Evolutionary conservation across 2,329 filamentous ascomycete species (phyloP), one percentile per base, ranked within the genome.

Genomic region (Microsporum ferrugineum): DNA sequence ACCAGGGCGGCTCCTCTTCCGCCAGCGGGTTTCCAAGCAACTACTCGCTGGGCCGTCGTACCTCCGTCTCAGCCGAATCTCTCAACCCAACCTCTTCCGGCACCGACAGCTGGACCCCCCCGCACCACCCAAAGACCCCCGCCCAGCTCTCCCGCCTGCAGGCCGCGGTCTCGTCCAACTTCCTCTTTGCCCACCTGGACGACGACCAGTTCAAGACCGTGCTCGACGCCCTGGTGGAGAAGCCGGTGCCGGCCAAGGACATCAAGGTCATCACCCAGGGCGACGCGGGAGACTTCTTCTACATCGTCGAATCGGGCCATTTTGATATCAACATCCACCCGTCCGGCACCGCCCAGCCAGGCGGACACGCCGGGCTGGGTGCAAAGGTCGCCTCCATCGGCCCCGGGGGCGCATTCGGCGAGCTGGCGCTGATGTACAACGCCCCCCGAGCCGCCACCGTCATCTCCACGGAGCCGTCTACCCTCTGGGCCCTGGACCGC

Each of bases 381-480:
- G 80, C 81, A 63, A 88, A 90, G 69, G 92, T 97, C 33, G 85
- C 85, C 68, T 85, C 82, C 41, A 95, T 95, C 62, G 87, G 89
- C 51, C 84, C 91, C 2, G 94, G 94, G 57, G 91, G 91, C 63
- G 96, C 91, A 2, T 99, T 99, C 74, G 94, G 94, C 68, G 94
- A 99, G 77, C 81, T 99, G 61, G 94, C 94, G 10, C 81, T 99
- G 69, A 97, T 99, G 94, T 97, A 99, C 79, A 96, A 97, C 70
- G 91, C 94, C 27, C 94, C 94, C 31, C 89, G 94, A 70, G 94
- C 94, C 47, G 94, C 94, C 2, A 97, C 94, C 0, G 89, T 99
- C 63, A 83, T 95, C 63, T 95, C 89, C 34, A 85, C 87, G 10
- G 89, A 95, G 69, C 73, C 86, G 2, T 91, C 88, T 70, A 91